These are phyloP conservation scores for Ophiostoma sp. DNA, from an alignment of 2,329 filamentous ascomycete species.

Conservation along the genomic window DNA sequence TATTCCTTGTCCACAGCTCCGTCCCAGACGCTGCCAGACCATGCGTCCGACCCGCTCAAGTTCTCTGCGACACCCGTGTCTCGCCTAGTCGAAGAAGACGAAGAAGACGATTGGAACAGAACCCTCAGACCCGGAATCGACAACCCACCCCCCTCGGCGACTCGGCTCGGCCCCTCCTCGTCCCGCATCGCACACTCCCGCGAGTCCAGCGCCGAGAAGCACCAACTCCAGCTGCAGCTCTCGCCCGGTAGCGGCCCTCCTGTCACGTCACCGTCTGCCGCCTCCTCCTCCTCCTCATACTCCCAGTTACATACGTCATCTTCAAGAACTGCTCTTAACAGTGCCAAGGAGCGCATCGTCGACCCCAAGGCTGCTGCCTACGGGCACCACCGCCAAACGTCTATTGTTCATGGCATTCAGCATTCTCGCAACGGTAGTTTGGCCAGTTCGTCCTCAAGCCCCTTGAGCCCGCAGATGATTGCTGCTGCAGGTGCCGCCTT, in stretches of 20 bases:
- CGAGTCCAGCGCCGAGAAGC: constrained; percentile 55
- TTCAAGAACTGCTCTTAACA: constrained; percentile 40
- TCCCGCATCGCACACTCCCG: constrained; percentile 49
- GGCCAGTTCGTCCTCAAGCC: constrained; percentile 72
- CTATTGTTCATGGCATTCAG: constrained; percentile 93
- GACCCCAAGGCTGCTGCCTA: constrained; percentile 56
- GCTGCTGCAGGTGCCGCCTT: constrained; percentile 58
- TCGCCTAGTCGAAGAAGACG: constrained; percentile 51
- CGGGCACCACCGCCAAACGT: constrained; percentile 92
- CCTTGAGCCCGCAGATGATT: constrained; percentile 82
- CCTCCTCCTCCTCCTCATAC: constrained; percentile 30
- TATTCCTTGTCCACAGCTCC: constrained; percentile 41
- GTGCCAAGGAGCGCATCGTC: constrained; percentile 47
- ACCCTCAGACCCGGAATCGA: constrained; percentile 44
- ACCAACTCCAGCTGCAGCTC: constrained; percentile 23
- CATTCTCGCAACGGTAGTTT: constrained; percentile 87
- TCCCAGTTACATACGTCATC: constrained; percentile 39
- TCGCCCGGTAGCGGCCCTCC: not conserved
- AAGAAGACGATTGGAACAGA: constrained; percentile 49
- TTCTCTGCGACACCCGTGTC: constrained; percentile 48
- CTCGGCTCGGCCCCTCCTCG: constrained; percentile 25
- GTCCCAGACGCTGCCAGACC: constrained; percentile 56
- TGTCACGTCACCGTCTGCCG: constrained; percentile 28
- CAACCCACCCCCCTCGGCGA: constrained; percentile 32
- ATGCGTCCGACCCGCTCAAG: constrained; percentile 48